phyloP scores from a whole-genome alignment of 352 stramenopile species.

The Globisporangium parvum region DNA sequence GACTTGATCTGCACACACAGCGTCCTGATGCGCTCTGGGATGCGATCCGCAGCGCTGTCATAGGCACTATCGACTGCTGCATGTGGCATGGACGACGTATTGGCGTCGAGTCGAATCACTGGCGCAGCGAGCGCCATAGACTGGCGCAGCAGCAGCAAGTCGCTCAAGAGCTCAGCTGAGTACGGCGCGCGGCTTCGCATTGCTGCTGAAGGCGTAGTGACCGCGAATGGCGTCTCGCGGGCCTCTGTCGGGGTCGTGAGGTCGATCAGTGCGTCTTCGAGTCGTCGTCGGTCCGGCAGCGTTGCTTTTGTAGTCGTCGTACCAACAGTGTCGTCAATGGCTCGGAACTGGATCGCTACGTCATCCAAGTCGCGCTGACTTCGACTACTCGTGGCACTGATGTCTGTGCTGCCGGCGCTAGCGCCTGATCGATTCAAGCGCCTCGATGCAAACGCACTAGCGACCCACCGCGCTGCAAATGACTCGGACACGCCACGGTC shows the following conservation, averaged over 20 bases:
- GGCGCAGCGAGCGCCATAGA: slow-evolving; percentile 11
- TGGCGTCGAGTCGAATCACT: no score
- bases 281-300: slow-evolving; percentile 6
- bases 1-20: slow-evolving; percentile 4
- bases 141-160: slow-evolving; percentile 16
- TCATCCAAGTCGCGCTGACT: slow-evolving; percentile 1
- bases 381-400: neutral
- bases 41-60: neutral
- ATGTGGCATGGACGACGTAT: neutral
- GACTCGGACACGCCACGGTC: slow-evolving; percentile 15
- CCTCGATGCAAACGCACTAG: slow-evolving; percentile 1
- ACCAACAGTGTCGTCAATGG: neutral
- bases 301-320: no score
- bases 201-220: neutral
- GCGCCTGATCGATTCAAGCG: neutral
- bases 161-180: slow-evolving; percentile 21
- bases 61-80: neutral
- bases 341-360: slow-evolving; percentile 1
- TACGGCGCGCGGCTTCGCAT: slow-evolving; percentile 1
- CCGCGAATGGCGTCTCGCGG: neutral
- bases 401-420: no score
- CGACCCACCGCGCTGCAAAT: slow-evolving; percentile 11
- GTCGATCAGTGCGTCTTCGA: slow-evolving; percentile 9
- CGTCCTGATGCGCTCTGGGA: neutral
- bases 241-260: neutral